phyloP scores from a whole-genome alignment of 2,329 filamentous ascomycete species.

The Penicillium freii region DNA sequence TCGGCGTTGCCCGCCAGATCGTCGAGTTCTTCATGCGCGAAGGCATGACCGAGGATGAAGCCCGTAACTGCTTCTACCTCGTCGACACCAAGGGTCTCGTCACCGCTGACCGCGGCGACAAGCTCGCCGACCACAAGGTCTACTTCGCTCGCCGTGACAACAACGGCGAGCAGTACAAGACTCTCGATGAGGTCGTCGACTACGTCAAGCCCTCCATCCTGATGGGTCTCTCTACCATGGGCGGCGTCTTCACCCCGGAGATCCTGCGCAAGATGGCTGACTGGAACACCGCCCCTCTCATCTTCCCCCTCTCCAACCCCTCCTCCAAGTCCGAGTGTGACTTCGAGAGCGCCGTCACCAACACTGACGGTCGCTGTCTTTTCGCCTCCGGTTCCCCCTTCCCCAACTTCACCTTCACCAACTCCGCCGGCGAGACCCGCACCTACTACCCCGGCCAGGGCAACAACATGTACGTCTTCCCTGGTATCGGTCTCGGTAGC shows the following conservation, averaged over 20 bases:
- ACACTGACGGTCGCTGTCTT: conserved; percentile 87
- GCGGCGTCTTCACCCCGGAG: conserved; percentile 87
- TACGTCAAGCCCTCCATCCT: conserved; percentile 93
- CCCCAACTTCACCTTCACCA: conserved; percentile 66
- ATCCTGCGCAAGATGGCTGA: conserved; percentile 65
- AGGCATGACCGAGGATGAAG: conserved; percentile 82
- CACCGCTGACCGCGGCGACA: conserved; percentile 87
- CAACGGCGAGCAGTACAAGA: conserved; percentile 65
- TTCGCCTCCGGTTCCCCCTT: conserved; percentile 97
- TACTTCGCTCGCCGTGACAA: conserved; percentile 67
- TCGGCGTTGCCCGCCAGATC: conserved; percentile 96
- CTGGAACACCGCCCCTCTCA: conserved; percentile 76
- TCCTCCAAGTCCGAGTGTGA: conserved; percentile 96
- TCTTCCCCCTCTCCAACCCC: conserved; percentile 96
- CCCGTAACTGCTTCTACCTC: conserved; percentile 90
- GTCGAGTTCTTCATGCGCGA: conserved; percentile 95
- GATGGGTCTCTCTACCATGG: conserved; percentile 90
- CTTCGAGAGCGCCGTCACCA: conserved; percentile 85
- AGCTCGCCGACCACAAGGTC: conserved; percentile 81
- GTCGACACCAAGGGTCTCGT: conserved; percentile 97
- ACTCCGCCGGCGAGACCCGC: conserved; percentile 55
- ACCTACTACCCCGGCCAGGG: conserved; percentile 80
- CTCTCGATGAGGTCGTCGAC: conserved; percentile 85
- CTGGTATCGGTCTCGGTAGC: conserved; percentile 87
- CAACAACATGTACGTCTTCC: conserved; percentile 87